phyloP scores from a whole-genome alignment of 2,329 filamentous ascomycete species.

The Grosmannia serpens region DNA sequence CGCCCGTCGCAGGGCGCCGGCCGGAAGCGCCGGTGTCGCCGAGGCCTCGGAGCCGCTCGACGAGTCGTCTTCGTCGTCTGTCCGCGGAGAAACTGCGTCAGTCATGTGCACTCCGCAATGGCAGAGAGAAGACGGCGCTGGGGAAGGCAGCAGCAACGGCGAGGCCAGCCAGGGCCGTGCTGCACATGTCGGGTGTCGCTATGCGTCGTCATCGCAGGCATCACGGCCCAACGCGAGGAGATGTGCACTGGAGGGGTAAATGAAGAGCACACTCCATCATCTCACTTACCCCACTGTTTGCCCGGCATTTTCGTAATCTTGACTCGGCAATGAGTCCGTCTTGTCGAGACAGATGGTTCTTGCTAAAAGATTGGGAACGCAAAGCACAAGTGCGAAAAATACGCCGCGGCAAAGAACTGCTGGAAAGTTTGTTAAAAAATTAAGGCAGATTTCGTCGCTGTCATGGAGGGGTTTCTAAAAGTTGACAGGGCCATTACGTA shows the following conservation, averaged over 20 bases:
- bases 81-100: neutral
- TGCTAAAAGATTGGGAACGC: neutral
- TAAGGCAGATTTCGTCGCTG: neutral
- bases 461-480: neutral
- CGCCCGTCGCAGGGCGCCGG: conserved; percentile 28
- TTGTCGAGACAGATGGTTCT: neutral
- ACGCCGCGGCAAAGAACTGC: neutral
- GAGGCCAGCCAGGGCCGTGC: neutral
- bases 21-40: conserved; percentile 28
- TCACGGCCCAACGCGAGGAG: neutral
- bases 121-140: too few species aligned
- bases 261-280: neutral
- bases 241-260: neutral
- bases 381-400: neutral
- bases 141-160: too few species aligned
- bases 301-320: conserved; percentile 19
- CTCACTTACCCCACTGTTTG: conserved; percentile 29
- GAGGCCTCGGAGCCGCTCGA: conserved; percentile 20
- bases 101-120: neutral
- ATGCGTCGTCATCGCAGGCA: neutral
- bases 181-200: neutral
- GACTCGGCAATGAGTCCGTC: neutral
- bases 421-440: neutral
- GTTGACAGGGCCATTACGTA: neutral
- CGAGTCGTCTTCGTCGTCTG: conserved; percentile 27